Evolutionary conservation across 495 filamentous ascomycete genomes (phyloP).

Genomic region (Rostrohypoxylon terebratum): DNA sequence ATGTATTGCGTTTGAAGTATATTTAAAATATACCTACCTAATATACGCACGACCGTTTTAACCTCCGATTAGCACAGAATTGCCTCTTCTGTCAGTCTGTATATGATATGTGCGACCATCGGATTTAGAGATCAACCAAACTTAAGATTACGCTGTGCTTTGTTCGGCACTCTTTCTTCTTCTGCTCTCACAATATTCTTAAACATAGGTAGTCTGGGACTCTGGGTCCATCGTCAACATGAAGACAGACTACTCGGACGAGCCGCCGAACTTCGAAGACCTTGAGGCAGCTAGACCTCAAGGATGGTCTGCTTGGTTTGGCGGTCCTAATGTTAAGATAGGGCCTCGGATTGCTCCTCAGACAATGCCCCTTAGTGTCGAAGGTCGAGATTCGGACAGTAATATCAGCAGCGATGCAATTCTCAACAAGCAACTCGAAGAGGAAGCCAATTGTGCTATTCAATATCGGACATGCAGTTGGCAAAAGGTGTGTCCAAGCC

Average conservation of each 20-base stretch:
- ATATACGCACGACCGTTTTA: slow-evolving; percentile 5
- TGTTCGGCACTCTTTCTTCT: background rate
- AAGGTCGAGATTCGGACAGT: slow-evolving; percentile 52
- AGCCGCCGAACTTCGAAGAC: slow-evolving; percentile 26
- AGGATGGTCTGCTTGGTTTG: slow-evolving; percentile 53
- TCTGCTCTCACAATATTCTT: background rate
- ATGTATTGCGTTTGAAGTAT: slow-evolving; percentile 6
- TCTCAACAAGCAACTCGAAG: slow-evolving; percentile 78
- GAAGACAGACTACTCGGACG: slow-evolving; percentile 45
- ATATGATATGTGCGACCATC: slow-evolving; percentile 23
- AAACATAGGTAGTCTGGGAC: background rate
- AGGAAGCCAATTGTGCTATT: slow-evolving; percentile 82
- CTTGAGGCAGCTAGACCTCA: slow-evolving; percentile 23
- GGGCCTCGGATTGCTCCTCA: slow-evolving; percentile 60
- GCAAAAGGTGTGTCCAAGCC: slow-evolving; percentile 75
- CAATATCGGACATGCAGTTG: slow-evolving; percentile 91
- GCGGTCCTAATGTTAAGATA: slow-evolving; percentile 50
- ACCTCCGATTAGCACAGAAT: background rate
- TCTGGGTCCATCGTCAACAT: slow-evolving; percentile 13
- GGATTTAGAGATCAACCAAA: slow-evolving; percentile 12
- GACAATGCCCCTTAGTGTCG: slow-evolving; percentile 49
- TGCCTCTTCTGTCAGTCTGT: slow-evolving; percentile 1
- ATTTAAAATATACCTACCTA: background rate
- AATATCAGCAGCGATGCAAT: slow-evolving; percentile 59
- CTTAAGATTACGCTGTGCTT: slow-evolving; percentile 18